Evolutionary conservation across 768 basidiomycete species (phyloP).

Genomic region (Pleurotus platypus): DNA sequence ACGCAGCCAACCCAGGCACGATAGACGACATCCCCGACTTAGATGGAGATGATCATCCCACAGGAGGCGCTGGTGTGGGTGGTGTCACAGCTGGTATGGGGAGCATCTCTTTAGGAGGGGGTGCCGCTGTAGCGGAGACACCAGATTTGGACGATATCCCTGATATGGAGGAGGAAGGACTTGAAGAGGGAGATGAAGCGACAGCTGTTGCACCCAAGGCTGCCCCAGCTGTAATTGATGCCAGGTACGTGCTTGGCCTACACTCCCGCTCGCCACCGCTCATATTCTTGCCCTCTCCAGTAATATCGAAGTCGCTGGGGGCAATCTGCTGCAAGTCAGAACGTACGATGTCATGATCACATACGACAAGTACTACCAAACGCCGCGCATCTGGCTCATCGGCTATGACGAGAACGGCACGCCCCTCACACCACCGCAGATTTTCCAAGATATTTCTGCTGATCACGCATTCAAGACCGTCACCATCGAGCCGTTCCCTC

Average conservation of each 20-base stretch:
- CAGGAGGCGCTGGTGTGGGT: slow-evolving; percentile 22
- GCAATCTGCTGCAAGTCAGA: slow-evolving; percentile 89
- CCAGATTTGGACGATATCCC: slow-evolving; percentile 95
- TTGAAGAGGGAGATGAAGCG: slow-evolving; percentile 87
- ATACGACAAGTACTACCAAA: slow-evolving; percentile 99
- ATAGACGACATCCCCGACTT: slow-evolving; percentile 90
- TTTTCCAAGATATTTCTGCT: slow-evolving; percentile 95
- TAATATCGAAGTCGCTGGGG: slow-evolving; percentile 62
- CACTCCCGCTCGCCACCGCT: not conserved
- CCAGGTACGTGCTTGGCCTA: slow-evolving; percentile 37
- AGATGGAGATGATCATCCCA: slow-evolving; percentile 44
- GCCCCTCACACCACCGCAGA: slow-evolving; percentile 83
- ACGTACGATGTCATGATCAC: slow-evolving; percentile 99
- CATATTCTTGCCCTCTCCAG: slow-evolving; percentile 28
- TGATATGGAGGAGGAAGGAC: slow-evolving; percentile 96
- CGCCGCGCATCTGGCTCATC: slow-evolving; percentile 94
- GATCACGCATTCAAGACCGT: slow-evolving; percentile 99
- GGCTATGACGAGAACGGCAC: slow-evolving; percentile 97
- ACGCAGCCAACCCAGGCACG: slow-evolving; percentile 55
- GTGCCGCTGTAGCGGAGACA: slow-evolving; percentile 44
- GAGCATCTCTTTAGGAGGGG: slow-evolving; percentile 39
- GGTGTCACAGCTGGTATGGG: slow-evolving; percentile 42
- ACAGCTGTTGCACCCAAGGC: slow-evolving; percentile 56
- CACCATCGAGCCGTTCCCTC: slow-evolving; percentile 98
- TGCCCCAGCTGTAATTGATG: slow-evolving; percentile 32